These are phyloP conservation scores for Aristolochia fimbriata DNA, from an alignment of 164 flowering plant genomes.

Conservation along the genomic window DNA sequence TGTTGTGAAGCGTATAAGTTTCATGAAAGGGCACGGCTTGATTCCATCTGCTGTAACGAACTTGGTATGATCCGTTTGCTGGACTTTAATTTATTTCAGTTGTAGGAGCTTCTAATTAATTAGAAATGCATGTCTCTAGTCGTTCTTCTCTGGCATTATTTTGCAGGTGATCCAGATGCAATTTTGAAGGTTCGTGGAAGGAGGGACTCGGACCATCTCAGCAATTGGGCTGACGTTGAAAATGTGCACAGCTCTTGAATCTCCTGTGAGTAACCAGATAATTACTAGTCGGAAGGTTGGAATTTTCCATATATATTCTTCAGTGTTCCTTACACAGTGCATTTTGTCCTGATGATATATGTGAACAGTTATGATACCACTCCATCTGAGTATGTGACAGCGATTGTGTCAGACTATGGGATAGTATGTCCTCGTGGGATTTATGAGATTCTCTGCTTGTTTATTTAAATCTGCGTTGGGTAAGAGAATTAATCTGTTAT, in stretches of 20 bases:
- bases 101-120: no score
- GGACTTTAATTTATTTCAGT: not conserved
- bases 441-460: not conserved
- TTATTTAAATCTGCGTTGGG: not conserved
- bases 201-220: conserved; percentile 40
- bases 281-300: not conserved
- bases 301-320: no score
- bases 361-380: conserved; percentile 83
- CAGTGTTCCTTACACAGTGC: not conserved
- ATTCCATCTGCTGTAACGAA: conserved; percentile 91
- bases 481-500: not conserved
- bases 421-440: conserved; percentile 53
- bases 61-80: conserved; percentile 42
- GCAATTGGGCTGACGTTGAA: conserved; percentile 39
- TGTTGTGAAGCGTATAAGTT: conserved; percentile 96
- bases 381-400: conserved; percentile 85
- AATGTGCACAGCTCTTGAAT: conserved; percentile 70
- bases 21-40: conserved; percentile 92
- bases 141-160: not conserved
- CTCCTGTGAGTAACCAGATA: conserved; percentile 48
- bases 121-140: no score
- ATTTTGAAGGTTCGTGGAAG: conserved; percentile 68
- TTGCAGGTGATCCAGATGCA: conserved; percentile 73
- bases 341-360: conserved; percentile 6
- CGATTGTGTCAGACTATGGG: conserved; percentile 91